Base-by-base conservation (phyloP, 352 stramenopile species). In the Halophytophthora polymorphica region DNA sequence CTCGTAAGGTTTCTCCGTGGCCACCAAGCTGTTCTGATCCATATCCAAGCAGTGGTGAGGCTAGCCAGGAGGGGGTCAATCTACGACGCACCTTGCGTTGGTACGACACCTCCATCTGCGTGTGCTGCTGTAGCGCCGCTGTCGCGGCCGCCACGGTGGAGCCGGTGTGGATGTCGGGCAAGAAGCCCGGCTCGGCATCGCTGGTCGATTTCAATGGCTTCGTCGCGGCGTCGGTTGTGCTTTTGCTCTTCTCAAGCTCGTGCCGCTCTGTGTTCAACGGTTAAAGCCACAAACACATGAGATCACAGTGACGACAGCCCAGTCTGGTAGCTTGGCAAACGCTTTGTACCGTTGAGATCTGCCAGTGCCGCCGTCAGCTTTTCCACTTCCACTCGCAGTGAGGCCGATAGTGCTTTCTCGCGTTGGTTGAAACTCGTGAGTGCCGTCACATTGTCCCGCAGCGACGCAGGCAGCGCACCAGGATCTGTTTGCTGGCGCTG, bases 101-200 rank as follows among this genome's bases (percentile, higher is more conserved):
- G 31, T 86, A 83, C 7, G 74, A 73, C 28, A 86, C 58, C 43
- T 88, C 76, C 22, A 90, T 58, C 42, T 90, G 76, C 2, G 76
- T 69, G n/a, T 88, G 70, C 38, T 90, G 69, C 44, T 90, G 79
- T 6, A 90, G 42, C 13, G 68, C 66, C n/a, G 61, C 60, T 1
- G 73, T 61, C 4, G 64, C 53, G 14, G 60, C 45, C 21, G 58
- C 56, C 0, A 67, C 37, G 1, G 56, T 56, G 0, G 58, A 57
- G 21, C 51, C 37, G 0, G 36, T 50, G 18, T 71, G 62, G 34
- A 86, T 86, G 39, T 77, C 59, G 1, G 78, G 75, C 21, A 89
- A 49, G 18, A 69, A 61, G 6, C 45, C 36, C 0, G 50, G 46
- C 1, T 66, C 42, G 11, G 64, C 52, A 6, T 71, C 53, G 2